Evolutionary conservation across 192 early-diverging fungal species (phyloP), one percentile per base, ranked within the genome.

Genomic region (Polychytrium aggregatum): DNA sequence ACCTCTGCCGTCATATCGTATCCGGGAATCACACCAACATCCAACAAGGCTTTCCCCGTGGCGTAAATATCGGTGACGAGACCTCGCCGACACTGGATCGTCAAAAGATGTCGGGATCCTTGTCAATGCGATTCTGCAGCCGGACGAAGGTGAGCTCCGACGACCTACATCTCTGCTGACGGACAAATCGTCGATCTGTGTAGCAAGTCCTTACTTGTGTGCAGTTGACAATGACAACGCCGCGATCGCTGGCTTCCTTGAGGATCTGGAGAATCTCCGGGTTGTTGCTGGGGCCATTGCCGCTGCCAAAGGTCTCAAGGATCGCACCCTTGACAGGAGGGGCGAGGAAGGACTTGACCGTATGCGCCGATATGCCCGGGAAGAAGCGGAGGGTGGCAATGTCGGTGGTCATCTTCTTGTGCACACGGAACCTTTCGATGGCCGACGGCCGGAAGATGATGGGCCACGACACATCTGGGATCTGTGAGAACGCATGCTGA

Each of bases 201-300:
- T n/a, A n/a, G n/a, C n/a, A n/a, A n/a, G n/a, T n/a, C n/a, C n/a
- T 20, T 50, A 48, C 53, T 64, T 92, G 93, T 10, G 93, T 87
- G 43, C 90, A 92, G 56, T 97, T 98, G 46, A 98, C 90, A 56
- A 98, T 89, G 10, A 97, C 86, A 5, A 97, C 87, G 9, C 96
- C 96, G 17, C 89, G 81, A 41, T 83, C 85, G 62, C 83, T 82
- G 7, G 92, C 96, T 36, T 90, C 86, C 29, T 76, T 67, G 5
- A 98, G 64, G 1, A 85, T 85, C 18, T 63, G 65, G n/a, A 98
- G 63, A 42, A 97, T 69, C 45, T 91, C 91, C 1, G 82, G 70
- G 0, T 90, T 79, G 39, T 88, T 83, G 55, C 84, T 84, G 1
- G 96, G 96, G 0, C 90, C 93, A 57, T 98, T 98, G 5, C 96